These are phyloP conservation scores for Eutrema yunnanense DNA, from an alignment of 345 rosid genomes.

Conservation along the genomic window DNA sequence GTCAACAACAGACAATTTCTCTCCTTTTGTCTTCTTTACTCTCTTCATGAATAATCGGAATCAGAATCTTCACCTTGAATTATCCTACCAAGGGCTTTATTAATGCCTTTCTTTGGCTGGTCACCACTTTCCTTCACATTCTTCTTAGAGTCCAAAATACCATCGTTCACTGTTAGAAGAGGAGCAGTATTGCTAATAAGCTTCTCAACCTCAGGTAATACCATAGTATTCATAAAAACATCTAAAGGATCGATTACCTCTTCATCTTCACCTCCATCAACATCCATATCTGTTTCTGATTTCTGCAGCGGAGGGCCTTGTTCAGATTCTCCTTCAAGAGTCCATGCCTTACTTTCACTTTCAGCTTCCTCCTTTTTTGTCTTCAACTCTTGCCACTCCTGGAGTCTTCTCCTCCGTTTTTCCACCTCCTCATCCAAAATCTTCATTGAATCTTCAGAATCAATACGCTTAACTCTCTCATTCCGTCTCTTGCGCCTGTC, in stretches of 20 bases:
- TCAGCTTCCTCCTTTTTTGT: conserved; percentile 63
- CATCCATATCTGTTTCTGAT: conserved; percentile 41
- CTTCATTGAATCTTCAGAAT: conserved; percentile 27
- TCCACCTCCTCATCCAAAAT: conserved; percentile 37
- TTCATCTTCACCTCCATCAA: conserved; percentile 38
- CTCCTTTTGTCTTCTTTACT: conserved; percentile 89
- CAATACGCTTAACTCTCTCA: conserved; percentile 45
- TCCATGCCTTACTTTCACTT: conserved; percentile 57
- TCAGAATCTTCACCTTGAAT: conserved; percentile 84
- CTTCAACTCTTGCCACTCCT: conserved; percentile 78
- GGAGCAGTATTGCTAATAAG: conserved; percentile 38
- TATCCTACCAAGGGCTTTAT: conserved; percentile 68
- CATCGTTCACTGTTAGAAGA: conserved; percentile 14
- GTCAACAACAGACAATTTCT: conserved; percentile 72
- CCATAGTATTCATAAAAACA: conserved; percentile 81
- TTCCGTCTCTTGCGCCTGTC: conserved; percentile 24
- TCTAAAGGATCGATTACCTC: conserved; percentile 85
- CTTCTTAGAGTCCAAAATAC: too few species aligned
- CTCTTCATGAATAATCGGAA: conserved; percentile 78
- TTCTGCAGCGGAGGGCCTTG: conserved; percentile 17
- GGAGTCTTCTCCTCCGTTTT: conserved; percentile 74
- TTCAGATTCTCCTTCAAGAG: conserved; percentile 81
- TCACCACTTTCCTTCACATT: conserved; percentile 32
- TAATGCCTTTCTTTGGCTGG: conserved; percentile 41
- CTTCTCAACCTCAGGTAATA: conserved; percentile 78